These are phyloP conservation scores for Yamadazyma buinensis DNA, from an alignment of 1,139 yeast genomes.

Conservation along the genomic window DNA sequence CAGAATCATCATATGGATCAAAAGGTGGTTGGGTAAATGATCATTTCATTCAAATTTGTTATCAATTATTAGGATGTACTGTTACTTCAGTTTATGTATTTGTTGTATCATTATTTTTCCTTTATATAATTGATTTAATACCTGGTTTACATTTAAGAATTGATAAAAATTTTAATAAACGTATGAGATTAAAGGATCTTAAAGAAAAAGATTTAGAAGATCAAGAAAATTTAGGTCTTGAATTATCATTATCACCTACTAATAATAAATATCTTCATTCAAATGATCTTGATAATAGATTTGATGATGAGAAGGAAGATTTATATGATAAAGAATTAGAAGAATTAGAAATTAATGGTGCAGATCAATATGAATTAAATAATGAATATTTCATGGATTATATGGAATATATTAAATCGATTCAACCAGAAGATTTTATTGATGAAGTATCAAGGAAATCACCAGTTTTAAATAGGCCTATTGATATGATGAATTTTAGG, in stretches of 20 bases:
- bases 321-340: conserved; percentile 18
- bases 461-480: neutral
- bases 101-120: conserved; percentile 31
- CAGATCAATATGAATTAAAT: conserved; percentile 48
- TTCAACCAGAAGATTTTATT: conserved; percentile 40
- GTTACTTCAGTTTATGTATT: conserved; percentile 40
- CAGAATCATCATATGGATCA: conserved; percentile 28
- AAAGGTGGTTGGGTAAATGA: conserved; percentile 50
- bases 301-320: neutral
- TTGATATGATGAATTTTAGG: neutral
- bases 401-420: conserved; percentile 42
- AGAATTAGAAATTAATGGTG: conserved; percentile 42
- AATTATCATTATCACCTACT: conserved; percentile 19
- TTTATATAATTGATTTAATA: conserved; percentile 39
- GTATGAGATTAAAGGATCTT: conserved; percentile 21
- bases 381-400: conserved; percentile 51
- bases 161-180: conserved; percentile 36
- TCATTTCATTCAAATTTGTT: conserved; percentile 45
- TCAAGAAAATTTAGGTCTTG: conserved; percentile 13
- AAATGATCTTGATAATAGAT: conserved; percentile 2
- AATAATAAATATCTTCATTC: conserved; percentile 1
- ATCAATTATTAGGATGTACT: conserved; percentile 43
- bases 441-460: conserved; percentile 15
- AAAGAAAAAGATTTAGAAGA: conserved; percentile 8
- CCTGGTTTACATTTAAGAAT: conserved; percentile 49